Evolutionary conservation across 1,284 basidiomycete species (phyloP).

Genomic region (Rhizoctonia solani): DNA sequence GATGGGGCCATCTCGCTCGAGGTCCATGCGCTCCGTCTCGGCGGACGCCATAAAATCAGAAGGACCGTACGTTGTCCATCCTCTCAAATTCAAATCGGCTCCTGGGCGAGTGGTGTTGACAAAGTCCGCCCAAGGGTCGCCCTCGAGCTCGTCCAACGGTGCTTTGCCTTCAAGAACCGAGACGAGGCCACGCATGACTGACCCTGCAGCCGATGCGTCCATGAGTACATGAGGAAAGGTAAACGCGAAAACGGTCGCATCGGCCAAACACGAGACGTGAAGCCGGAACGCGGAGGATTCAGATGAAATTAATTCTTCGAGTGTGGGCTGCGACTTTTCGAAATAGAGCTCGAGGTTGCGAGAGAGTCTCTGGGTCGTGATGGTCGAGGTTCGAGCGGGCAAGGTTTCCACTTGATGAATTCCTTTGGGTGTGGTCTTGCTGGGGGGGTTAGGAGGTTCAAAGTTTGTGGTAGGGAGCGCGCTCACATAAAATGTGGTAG

Average conservation of each 20-base stretch:
- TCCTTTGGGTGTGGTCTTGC: neutral
- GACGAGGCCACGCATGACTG: constrained; percentile 1
- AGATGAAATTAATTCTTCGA: neutral
- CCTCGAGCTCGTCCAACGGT: neutral
- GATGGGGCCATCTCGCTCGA: constrained; percentile 9
- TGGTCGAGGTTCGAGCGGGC: neutral
- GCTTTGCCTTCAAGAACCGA: neutral
- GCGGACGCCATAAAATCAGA: neutral
- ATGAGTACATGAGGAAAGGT: constrained; percentile 20
- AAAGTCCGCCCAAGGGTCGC: neutral
- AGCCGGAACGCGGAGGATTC: constrained; percentile 4
- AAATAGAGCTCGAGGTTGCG: neutral
- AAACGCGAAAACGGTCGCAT: constrained; percentile 8
- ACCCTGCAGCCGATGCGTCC: neutral
- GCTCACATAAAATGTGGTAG: constrained; percentile 1
- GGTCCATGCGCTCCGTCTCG: neutral
- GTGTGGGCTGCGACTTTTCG: neutral
- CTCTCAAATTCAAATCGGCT: neutral
- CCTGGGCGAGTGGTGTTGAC: neutral
- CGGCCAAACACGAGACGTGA: constrained; percentile 2
- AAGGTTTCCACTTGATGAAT: neutral
- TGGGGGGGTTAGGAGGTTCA: neutral
- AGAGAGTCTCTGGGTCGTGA: constrained; percentile 1
- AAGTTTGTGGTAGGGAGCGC: neutral
- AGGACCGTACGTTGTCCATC: constrained; percentile 27